Base-by-base conservation (phyloP, 208 protist species). In the Leishmania martiniquensis region DNA sequence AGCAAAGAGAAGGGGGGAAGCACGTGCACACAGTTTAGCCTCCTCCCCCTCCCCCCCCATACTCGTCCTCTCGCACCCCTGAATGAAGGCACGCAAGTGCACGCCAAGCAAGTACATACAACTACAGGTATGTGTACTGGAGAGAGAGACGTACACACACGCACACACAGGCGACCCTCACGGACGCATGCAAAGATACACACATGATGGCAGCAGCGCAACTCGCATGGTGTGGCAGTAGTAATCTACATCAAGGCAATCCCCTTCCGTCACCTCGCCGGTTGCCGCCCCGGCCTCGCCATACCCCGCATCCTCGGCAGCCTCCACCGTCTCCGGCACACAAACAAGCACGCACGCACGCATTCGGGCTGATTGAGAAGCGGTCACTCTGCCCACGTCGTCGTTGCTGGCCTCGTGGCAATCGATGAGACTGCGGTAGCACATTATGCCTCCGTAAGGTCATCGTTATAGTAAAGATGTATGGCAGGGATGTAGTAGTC, bases 401-500 rank as follows among this genome's bases (percentile, higher is more conserved):
- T 29, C 29, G 37, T 63, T 13, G 2, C 63, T 68, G 63, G 0
- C 39, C 5, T 29, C 13, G 34, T 45, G 1, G 66, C 52, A 4
- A 29, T 12, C 37, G 32, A 29, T 60, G 70, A 17, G 25, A 32
- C 17, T 74, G 49, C 49, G 20, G n/a, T 54, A 25, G 10, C 4
- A 37, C 10, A 45, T 57, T 42, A 96, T 51, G 89, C 93, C 73
- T 97, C 90, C 3, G 96, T 98, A 15, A 98, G 83, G 76, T 98
- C 97, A 71, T 98, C 97, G 75, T 98, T 95, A 81, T 95, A 98
- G 87, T 98, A 98, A 13, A 98, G 78, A 75, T 98, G 95, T 37
- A 98, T 84, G 39, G 95, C 94, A 9, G 97, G 96, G 47, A 96
- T 93, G 87, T 98, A 98, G 80, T 93, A 97, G 80, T 98, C 95